These are phyloP conservation scores for Penicillium flavigenum DNA, from an alignment of 495 filamentous ascomycete genomes.

Conservation along the genomic window DNA sequence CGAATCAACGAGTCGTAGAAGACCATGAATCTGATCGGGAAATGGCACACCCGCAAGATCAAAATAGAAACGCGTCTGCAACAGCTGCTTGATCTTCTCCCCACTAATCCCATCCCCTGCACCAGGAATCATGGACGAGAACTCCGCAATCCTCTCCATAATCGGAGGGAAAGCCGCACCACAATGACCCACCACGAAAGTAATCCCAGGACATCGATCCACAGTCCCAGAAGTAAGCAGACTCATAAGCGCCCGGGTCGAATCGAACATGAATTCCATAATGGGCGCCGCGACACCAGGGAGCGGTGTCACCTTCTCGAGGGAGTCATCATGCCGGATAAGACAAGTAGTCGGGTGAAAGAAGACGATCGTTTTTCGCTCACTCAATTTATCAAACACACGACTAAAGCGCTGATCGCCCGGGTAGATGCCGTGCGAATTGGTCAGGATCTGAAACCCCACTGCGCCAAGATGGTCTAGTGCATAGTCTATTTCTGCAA, in stretches of 20 bases:
- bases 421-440: conserved; percentile 51
- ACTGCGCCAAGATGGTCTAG: conserved; percentile 41
- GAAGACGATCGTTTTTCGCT: conserved; percentile 42
- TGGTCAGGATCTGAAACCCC: conserved; percentile 51
- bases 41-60: conserved; percentile 54
- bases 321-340: conserved; percentile 10
- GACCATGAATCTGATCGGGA: conserved; percentile 42
- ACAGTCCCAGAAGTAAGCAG: conserved; percentile 51
- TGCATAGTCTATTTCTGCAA: conserved; percentile 46
- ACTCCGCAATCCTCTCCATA: conserved; percentile 40
- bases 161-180: conserved; percentile 49
- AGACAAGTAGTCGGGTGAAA: conserved; percentile 52
- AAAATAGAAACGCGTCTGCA: conserved; percentile 46
- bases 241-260: conserved; percentile 47
- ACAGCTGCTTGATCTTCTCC: conserved; percentile 24
- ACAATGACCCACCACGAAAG: conserved; percentile 49
- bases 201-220: conserved; percentile 42
- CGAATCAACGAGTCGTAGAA: conserved; percentile 27
- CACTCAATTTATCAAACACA: conserved; percentile 40
- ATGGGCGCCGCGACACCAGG: conserved; percentile 46
- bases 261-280: conserved; percentile 59
- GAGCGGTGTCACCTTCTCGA: conserved; percentile 22
- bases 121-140: conserved; percentile 23
- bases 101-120: conserved; percentile 11
- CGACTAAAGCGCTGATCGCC: conserved; percentile 44